Base-by-base conservation (phyloP, 495 filamentous ascomycete genomes). In the Terfezia boudieri region DNA sequence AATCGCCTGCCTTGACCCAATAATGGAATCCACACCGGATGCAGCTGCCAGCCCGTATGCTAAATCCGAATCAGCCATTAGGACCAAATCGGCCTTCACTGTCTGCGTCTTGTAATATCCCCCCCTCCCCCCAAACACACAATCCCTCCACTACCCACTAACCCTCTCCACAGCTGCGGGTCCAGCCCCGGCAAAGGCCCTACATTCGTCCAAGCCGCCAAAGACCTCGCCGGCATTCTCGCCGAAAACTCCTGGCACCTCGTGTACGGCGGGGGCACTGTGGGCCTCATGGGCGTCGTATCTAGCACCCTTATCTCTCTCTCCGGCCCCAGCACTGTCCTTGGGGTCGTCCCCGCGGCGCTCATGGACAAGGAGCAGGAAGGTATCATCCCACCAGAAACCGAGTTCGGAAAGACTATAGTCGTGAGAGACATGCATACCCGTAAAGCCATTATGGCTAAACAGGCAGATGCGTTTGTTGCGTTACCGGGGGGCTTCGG, bases 361-460 rank as follows among this genome's bases (percentile, higher is more conserved):
- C 77, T 98, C 1, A 75, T 95, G n/a, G 75, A 76, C 55, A 80
- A 81, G 67, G 86, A 94, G 71, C 78, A 80, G 49, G 75, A 76
- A 56, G 64, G 66, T 46, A 63, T 61, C 1, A 67, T 78, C 3
- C 80, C 87, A 9, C 74, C 81, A 43, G 78, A 84, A 63, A 68
- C 70, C 0, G 71, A 82, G 9, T 98, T 78, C 63, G 90, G 92
- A 0, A 69, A 74, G 1, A 95, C 84, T 8, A 95, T 86, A 0
- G 78, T 94, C 14, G 90, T 96, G 22, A 71, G 76, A 57, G 86
- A 94, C 62, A 98, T 98, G 90, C 90, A 98, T 66, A 85, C 84
- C 51, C 78, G 90, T 51, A 98, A 98, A 70, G 74, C 77, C 41
- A 69, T 92, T 70, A 98, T 98, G 90, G 90, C 86, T 41, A 70